Evolutionary conservation across 2,329 filamentous ascomycete genomes (phyloP).

Genomic region (Neofusicoccum cordaticola): DNA sequence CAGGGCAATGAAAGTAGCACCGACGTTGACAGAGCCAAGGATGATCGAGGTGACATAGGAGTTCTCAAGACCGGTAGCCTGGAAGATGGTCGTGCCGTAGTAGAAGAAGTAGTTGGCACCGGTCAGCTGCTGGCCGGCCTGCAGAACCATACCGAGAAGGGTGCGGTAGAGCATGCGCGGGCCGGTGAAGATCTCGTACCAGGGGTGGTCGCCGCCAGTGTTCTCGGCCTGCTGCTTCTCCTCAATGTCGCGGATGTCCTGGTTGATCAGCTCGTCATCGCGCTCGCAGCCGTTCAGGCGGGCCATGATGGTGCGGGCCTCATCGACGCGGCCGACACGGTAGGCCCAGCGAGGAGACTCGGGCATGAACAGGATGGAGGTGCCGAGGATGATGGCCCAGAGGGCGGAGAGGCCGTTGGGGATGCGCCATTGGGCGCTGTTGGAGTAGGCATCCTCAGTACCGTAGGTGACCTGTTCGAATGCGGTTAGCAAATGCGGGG

Average conservation of each 20-base stretch:
- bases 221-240: slow-evolving; percentile 55
- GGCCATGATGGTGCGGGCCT: slow-evolving; percentile 48
- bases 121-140: slow-evolving; percentile 66
- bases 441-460: slow-evolving; percentile 49
- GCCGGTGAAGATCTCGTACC: slow-evolving; percentile 61
- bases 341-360: slow-evolving; percentile 42
- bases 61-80: slow-evolving; percentile 39
- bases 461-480: slow-evolving; percentile 53
- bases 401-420: slow-evolving; percentile 50
- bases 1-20: slow-evolving; percentile 46
- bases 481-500: slow-evolving; percentile 1
- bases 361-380: slow-evolving; percentile 49
- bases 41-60: slow-evolving; percentile 49
- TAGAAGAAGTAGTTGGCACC: slow-evolving; percentile 67
- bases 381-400: slow-evolving; percentile 18
- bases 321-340: slow-evolving; percentile 50
- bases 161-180: slow-evolving; percentile 67
- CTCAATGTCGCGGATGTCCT: slow-evolving; percentile 56
- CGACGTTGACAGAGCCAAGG: slow-evolving; percentile 49
- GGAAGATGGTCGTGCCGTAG: slow-evolving; percentile 49
- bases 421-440: slow-evolving; percentile 59
- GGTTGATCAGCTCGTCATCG: slow-evolving; percentile 52
- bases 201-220: slow-evolving; percentile 32
- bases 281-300: slow-evolving; percentile 53
- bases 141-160: slow-evolving; percentile 52